Base-by-base conservation (phyloP, 2,329 filamentous ascomycete genomes). In the Coniochaeta sp. region DNA sequence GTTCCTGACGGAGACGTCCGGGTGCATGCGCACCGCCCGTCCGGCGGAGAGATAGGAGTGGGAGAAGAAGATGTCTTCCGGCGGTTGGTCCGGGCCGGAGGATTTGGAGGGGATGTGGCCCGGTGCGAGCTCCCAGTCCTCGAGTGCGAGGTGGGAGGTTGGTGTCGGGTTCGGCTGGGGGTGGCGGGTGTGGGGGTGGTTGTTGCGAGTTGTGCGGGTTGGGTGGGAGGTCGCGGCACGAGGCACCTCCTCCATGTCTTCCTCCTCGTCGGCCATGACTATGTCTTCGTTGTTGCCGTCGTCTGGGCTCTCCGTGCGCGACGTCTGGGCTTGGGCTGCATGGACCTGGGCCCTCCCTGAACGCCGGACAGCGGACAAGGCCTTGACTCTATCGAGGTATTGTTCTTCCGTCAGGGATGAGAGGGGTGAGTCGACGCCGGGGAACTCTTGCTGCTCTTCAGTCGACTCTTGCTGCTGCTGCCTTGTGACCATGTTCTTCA, bases 91-190 rank as follows among this genome's bases (percentile, higher is more conserved):
- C n/a, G n/a, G n/a, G n/a, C n/a, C n/a, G n/a, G n/a, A n/a, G n/a
- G n/a, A n/a, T n/a, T n/a, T n/a, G n/a, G n/a, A n/a, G n/a, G n/a
- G 55, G 26, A 68, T 55, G 3, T 63, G 59, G 4, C 67, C 67
- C 0, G 67, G 67, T 1, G 65, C 66, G 1, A 69, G 28, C 50
- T 69, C 66, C 67, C 67, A 69, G 10, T 63, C 60, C 50, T 69
- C 66, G 65, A 68, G 67, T 50, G 67, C 64, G 9, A 68, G n/a
- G n/a, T n/a, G n/a, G n/a, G n/a, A n/a, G n/a, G n/a, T n/a, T 3
- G 52, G 47, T 16, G 40, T 22, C 54, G 10, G 57, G 49, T 1
- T 52, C 50, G 10, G 60, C 59, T 6, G 50, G 9, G 57, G 24
- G 32, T 18, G 38, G 38, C 38, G 38, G 38, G 6, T 18, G 16